phyloP scores from a whole-genome alignment of 1,139 yeast genomes.

The Diutina rugosa region DNA sequence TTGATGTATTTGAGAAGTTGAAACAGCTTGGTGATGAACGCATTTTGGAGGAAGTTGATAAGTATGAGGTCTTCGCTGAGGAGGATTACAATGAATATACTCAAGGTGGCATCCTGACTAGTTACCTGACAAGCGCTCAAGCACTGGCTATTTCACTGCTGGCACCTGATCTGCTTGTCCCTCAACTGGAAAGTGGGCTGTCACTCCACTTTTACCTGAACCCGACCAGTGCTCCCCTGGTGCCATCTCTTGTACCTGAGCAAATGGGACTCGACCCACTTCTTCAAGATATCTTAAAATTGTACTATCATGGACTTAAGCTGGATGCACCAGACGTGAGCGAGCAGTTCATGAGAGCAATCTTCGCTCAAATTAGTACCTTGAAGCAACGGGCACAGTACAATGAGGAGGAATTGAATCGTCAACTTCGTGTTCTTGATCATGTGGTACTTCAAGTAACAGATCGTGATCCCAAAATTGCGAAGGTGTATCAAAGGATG shows the following conservation, averaged over 20 bases:
- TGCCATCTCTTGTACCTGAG: neutral
- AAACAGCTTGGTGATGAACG: slow-evolving; percentile 23
- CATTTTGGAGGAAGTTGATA: slow-evolving; percentile 31
- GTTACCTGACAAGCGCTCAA: neutral
- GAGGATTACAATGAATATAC: slow-evolving; percentile 18
- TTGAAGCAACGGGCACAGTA: neutral
- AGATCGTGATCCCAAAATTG: neutral
- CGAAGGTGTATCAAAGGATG: neutral
- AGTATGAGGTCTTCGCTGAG: slow-evolving; percentile 26
- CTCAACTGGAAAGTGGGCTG: neutral
- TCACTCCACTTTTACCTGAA: neutral
- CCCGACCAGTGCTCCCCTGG: neutral
- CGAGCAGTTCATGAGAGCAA: neutral
- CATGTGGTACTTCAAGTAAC: neutral
- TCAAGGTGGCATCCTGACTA: neutral
- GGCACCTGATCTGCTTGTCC: neutral
- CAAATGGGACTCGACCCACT: neutral
- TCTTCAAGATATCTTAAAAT: neutral
- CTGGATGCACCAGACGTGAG: neutral
- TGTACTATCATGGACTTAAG: neutral
- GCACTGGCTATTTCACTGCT: neutral
- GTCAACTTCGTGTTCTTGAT: neutral
- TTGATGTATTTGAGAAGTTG: slow-evolving; percentile 24
- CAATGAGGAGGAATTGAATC: neutral
- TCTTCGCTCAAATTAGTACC: neutral